Evolutionary conservation across 2,329 filamentous ascomycete genomes (phyloP).

Genomic region (Phaeosphaeria sp.): DNA sequence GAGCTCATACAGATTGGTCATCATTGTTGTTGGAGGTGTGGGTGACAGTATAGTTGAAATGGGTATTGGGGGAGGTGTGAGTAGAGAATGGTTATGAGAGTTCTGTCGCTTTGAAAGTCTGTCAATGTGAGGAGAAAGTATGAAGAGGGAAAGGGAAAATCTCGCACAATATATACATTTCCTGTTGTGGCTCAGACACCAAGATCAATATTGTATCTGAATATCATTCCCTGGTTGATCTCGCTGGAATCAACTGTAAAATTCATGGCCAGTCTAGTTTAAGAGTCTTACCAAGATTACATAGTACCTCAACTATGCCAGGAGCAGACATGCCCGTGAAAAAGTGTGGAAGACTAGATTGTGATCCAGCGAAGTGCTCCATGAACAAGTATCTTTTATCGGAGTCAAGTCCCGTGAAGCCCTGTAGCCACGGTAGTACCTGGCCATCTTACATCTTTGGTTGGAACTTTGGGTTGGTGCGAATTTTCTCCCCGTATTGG

Average conservation of each 20-base stretch:
- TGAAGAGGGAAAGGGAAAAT: not conserved
- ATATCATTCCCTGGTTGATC: not conserved
- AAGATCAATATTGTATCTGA: not conserved
- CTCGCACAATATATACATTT: not conserved
- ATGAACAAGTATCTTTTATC: not conserved
- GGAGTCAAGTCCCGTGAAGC: too few relatives aligned
- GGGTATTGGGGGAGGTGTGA: not conserved
- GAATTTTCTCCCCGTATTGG: constrained; percentile 53
- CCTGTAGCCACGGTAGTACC: too few relatives aligned
- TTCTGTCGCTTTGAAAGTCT: not conserved
- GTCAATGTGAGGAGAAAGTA: not conserved
- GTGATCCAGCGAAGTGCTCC: not conserved
- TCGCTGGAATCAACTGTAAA: not conserved
- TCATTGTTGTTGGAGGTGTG: not conserved
- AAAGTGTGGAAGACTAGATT: not conserved
- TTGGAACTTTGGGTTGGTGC: constrained; percentile 42
- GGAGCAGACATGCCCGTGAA: not conserved
- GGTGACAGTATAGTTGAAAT: too few relatives aligned
- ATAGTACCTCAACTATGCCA: not conserved
- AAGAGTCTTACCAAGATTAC: not conserved
- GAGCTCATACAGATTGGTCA: not conserved
- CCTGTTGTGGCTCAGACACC: not conserved
- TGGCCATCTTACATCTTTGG: constrained; percentile 12
- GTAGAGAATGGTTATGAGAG: not conserved
- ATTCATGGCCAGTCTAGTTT: not conserved